phyloP scores from a whole-genome alignment of 148 eudicot genomes.

The Chenopodium suecicum region DNA sequence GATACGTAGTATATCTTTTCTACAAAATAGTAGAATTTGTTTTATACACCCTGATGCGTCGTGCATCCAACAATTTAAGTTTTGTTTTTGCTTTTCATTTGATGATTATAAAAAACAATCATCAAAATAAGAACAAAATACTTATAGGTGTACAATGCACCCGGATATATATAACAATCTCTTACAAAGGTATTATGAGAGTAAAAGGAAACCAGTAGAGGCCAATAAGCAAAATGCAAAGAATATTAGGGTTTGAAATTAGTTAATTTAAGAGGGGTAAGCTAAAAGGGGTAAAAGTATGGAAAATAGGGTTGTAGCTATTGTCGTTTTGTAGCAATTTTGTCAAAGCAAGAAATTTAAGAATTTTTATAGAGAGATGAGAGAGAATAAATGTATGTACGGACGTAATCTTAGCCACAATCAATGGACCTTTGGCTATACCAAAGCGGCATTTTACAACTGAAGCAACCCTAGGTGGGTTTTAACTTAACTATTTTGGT shows the following conservation, averaged over 20 bases:
- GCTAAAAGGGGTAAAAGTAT: neutral
- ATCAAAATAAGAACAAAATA: too few relatives aligned
- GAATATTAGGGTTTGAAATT: slow-evolving; percentile 14
- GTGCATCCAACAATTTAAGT: too few relatives aligned
- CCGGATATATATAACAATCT: too few relatives aligned
- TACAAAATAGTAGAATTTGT: too few relatives aligned
- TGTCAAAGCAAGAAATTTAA: neutral
- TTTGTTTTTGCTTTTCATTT: too few relatives aligned
- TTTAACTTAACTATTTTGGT: neutral
- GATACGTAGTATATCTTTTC: too few relatives aligned
- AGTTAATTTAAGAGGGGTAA: neutral
- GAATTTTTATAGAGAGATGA: neutral
- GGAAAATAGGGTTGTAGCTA: neutral
- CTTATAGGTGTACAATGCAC: too few relatives aligned
- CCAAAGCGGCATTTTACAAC: neutral
- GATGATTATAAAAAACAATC: too few relatives aligned
- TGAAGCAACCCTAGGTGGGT: slow-evolving; percentile 2
- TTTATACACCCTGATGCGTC: too few relatives aligned
- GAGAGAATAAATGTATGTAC: neutral
- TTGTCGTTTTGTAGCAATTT: slow-evolving; percentile 1
- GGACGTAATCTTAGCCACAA: neutral
- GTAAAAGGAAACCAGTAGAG: neutral
- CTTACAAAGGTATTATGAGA: neutral
- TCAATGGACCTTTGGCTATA: slow-evolving; percentile 28
- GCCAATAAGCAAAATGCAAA: neutral